Conservation (phyloP, 768 basidiomycete genomes). For the Hypsizygus marmoreus region DNA sequence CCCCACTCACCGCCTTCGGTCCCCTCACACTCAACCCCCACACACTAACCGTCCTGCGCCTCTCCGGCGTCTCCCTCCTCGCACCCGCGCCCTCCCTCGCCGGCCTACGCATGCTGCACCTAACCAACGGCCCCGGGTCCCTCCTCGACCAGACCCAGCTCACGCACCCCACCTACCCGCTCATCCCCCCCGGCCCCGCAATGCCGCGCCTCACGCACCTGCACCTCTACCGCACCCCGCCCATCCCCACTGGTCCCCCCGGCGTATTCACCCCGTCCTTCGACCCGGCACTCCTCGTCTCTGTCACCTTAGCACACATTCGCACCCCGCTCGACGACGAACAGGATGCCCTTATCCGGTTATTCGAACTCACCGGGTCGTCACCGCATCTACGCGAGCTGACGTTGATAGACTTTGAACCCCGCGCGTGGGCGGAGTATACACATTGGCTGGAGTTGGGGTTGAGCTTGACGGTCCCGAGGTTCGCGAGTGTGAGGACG, state of each 20-base stretch:
- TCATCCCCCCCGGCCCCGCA: slow-evolving; percentile 6
- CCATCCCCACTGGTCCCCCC: neutral
- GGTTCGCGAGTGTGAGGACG: too few relatives aligned
- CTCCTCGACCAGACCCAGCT: slow-evolving; percentile 13
- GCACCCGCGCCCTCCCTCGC: slow-evolving; percentile 10
- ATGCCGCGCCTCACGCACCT: slow-evolving; percentile 3
- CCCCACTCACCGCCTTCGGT: slow-evolving; percentile 2
- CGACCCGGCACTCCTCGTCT: neutral
- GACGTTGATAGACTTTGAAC: too few relatives aligned
- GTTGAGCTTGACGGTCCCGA: too few relatives aligned
- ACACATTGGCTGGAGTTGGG: too few relatives aligned
- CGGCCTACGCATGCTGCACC: neutral
- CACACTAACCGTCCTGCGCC: neutral
- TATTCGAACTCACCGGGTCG: too few relatives aligned
- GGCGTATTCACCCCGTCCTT: slow-evolving; percentile 6
- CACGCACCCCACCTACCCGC: slow-evolving; percentile 11
- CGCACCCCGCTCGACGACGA: too few relatives aligned
- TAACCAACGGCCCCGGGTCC: slow-evolving; percentile 7
- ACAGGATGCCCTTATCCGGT: too few relatives aligned
- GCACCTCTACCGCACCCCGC: slow-evolving; percentile 4
- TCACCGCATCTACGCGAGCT: too few relatives aligned
- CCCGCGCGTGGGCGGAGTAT: too few relatives aligned
- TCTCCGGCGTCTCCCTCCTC: slow-evolving; percentile 6
- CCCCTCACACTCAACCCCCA: slow-evolving; percentile 8
- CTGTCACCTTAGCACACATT: slow-evolving; percentile 1